These are phyloP conservation scores for Telfairia occidentalis DNA, from an alignment of 331 rosid species.

Conservation along the genomic window DNA sequence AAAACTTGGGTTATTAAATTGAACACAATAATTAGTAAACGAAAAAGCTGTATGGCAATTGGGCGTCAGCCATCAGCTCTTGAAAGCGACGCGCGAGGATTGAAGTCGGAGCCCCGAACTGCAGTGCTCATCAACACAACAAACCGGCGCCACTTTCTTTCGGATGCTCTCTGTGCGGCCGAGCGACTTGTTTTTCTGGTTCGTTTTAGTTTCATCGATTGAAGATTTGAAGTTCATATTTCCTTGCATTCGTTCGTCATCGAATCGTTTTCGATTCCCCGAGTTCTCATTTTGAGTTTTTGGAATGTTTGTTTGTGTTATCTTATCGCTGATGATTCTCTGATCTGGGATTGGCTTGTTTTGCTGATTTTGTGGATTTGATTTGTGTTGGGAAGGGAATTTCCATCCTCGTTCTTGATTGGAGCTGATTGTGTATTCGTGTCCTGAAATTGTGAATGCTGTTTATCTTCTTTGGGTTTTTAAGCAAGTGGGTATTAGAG, in stretches of 20 bases:
- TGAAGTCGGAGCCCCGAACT: background rate
- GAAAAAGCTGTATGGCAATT: background rate
- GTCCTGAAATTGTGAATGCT: background rate
- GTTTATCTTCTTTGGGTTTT: background rate
- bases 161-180: background rate
- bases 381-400: background rate
- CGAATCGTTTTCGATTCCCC: background rate
- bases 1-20: background rate
- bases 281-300: background rate
- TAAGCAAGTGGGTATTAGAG: background rate
- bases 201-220: background rate
- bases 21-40: background rate
- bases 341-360: slow-evolving; percentile 8
- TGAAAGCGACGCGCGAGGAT: slow-evolving; percentile 2
- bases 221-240: background rate
- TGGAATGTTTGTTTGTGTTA: background rate
- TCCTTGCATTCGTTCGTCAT: background rate
- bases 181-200: background rate
- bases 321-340: background rate
- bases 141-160: background rate
- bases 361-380: background rate
- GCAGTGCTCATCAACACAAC: background rate
- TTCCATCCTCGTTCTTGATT: background rate
- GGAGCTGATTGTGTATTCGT: background rate
- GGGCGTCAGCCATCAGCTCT: background rate